Evolutionary conservation across 345 rosid species (phyloP).

Genomic region (Eucalyptus cloeziana): DNA sequence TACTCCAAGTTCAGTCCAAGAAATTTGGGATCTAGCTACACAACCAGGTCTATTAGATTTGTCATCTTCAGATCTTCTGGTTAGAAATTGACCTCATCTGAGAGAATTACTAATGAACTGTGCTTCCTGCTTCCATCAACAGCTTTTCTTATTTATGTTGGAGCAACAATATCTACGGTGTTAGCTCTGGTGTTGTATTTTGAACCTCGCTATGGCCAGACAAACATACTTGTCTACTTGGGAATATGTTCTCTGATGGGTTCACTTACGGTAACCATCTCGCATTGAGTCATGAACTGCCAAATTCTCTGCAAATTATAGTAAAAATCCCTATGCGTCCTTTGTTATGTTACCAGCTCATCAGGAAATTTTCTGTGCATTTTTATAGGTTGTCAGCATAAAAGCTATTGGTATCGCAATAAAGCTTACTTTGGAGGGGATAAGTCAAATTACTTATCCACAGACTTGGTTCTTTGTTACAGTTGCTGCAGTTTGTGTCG

Average conservation of each 20-base stretch:
- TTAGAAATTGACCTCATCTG: background rate
- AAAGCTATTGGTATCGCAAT: constrained; percentile 94
- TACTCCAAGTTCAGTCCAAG: constrained; percentile 60
- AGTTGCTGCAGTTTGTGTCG: constrained; percentile 75
- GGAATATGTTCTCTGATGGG: constrained; percentile 91
- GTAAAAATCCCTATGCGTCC: background rate
- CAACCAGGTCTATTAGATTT: constrained; percentile 48
- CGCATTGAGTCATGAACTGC: background rate
- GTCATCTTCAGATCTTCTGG: background rate
- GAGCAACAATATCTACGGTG: constrained; percentile 46
- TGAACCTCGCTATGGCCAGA: constrained; percentile 81
- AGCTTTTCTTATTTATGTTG: constrained; percentile 77
- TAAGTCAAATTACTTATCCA: constrained; percentile 65
- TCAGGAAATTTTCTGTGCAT: background rate
- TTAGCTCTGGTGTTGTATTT: constrained; percentile 75
- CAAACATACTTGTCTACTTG: constrained; percentile 67
- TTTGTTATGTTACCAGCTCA: background rate
- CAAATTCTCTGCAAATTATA: background rate
- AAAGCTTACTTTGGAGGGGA: constrained; percentile 79
- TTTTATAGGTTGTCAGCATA: constrained; percentile 75
- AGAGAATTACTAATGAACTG: background rate
- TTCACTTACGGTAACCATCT: constrained; percentile 52
- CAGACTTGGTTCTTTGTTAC: constrained; percentile 89
- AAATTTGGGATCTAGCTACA: constrained; percentile 75
- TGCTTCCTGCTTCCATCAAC: constrained; percentile 7